phyloP scores from a whole-genome alignment of 441 rosid genomes.

The Mallotus repandus region DNA sequence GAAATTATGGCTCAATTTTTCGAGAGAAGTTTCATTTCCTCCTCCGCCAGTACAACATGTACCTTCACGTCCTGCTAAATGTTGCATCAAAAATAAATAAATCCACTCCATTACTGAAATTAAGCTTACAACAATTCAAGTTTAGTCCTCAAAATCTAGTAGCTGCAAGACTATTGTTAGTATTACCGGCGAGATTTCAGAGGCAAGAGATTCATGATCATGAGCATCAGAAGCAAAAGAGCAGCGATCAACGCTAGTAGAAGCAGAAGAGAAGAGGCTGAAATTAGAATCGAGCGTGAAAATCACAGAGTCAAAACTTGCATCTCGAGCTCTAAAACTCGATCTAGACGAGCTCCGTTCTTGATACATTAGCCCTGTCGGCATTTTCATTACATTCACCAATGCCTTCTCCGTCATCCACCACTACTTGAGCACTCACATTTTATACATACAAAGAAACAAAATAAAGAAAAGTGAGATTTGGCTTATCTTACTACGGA shows the following conservation, averaged over 20 bases:
- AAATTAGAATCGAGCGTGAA: constrained; percentile 77
- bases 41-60: neutral
- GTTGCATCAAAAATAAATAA: constrained; percentile 34
- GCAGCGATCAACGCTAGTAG: constrained; percentile 89
- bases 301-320: constrained; percentile 81
- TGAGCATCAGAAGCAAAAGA: constrained; percentile 85
- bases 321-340: constrained; percentile 48
- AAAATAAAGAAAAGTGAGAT: constrained; percentile 15
- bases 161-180: neutral
- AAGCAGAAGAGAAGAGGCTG: constrained; percentile 85
- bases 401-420: no score
- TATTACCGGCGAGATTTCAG: constrained; percentile 67
- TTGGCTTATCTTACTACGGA: neutral
- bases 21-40: no score
- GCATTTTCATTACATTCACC: constrained; percentile 32
- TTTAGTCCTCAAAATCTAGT: neutral
- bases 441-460: constrained; percentile 3
- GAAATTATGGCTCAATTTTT: no score
- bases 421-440: constrained; percentile 14
- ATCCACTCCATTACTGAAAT: no score
- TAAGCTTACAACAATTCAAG: neutral
- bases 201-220: constrained; percentile 63
- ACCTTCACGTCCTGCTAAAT: constrained; percentile 58
- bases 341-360: constrained; percentile 40
- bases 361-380: constrained; percentile 33